phyloP scores from a whole-genome alignment of 1,139 yeast species.

The Oligophagozyma castellii region DNA sequence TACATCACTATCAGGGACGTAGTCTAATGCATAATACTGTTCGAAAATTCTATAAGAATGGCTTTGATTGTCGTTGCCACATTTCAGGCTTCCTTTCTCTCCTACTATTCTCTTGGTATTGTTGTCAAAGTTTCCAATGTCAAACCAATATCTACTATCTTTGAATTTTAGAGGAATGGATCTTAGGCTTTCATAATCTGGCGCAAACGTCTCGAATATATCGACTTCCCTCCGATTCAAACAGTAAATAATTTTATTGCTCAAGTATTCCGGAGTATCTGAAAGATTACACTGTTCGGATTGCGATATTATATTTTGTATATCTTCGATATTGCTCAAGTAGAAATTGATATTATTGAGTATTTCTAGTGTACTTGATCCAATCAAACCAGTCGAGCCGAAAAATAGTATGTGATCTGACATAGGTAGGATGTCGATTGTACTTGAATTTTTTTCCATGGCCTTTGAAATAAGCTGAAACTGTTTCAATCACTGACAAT shows the following conservation, averaged over 20 bases:
- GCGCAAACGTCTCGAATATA: not conserved
- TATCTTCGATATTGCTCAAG: slow-evolving; percentile 3
- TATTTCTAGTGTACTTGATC: slow-evolving; percentile 6
- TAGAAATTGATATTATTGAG: slow-evolving; percentile 6
- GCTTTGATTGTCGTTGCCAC: not conserved
- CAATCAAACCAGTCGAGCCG: slow-evolving; percentile 9
- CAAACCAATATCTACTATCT: not conserved
- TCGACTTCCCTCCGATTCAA: slow-evolving; percentile 2
- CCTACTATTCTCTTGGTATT: slow-evolving; percentile 1
- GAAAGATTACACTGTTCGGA: no score
- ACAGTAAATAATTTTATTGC: slow-evolving; percentile 2
- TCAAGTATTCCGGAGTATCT: slow-evolving; percentile 1
- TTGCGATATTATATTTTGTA: slow-evolving; percentile 4
- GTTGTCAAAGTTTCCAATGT: slow-evolving; percentile 1
- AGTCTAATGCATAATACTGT: slow-evolving; percentile 1
- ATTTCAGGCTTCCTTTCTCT: not conserved
- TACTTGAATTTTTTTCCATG: no score
- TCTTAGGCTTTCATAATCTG: not conserved
- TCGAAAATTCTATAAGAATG: slow-evolving; percentile 1
- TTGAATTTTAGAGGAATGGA: not conserved
- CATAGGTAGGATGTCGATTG: not conserved
- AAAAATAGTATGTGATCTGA: slow-evolving; percentile 6
- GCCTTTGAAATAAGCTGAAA: no score
- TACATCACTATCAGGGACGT: not conserved
- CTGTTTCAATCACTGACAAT: no score